Percentiles rank a stretch among this genome's conserved stretches.
These are phyloP conservation scores for Globisporangium camurandrum DNA, from an alignment of 352 stramenopile species.

Conservation along the genomic window DNA sequence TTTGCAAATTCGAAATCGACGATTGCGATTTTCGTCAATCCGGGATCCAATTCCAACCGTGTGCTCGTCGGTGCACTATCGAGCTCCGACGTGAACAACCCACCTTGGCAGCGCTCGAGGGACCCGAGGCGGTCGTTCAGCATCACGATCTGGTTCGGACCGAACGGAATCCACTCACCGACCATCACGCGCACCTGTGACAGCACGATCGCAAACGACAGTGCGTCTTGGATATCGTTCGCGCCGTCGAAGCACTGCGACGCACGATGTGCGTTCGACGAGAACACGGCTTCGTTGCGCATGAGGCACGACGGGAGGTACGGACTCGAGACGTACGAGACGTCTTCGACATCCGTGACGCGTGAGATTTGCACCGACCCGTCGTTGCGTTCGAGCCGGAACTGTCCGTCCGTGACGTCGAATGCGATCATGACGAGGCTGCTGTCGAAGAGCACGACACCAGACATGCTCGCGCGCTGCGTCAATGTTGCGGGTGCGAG, in stretches of 20 bases:
- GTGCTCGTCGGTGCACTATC: conserved; percentile 82
- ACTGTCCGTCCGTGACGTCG: conserved; percentile 81
- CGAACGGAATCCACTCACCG: conserved; percentile 97
- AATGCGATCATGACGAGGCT: conserved; percentile 90
- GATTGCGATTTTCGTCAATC: conserved; percentile 95
- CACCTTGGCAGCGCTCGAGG: conserved; percentile 93
- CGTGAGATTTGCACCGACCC: conserved; percentile 88
- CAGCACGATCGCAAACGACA: conserved; percentile 94
- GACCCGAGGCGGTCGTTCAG: conserved; percentile 96
- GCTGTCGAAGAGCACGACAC: conserved; percentile 88
- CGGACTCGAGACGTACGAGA: conserved; percentile 96
- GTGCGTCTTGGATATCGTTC: conserved; percentile 88
- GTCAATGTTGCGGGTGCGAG: conserved; percentile 17
- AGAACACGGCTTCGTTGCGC: conserved; percentile 89
- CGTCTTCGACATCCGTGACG: conserved; percentile 95
- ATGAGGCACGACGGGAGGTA: conserved; percentile 95
- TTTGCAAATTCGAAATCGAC: conserved; percentile 97
- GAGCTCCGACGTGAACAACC: conserved; percentile 94
- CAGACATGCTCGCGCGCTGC: conserved; percentile 50
- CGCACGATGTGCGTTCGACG: conserved; percentile 90
- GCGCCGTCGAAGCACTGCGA: conserved; percentile 80
- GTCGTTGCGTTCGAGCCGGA: conserved; percentile 79
- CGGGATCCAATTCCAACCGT: conserved; percentile 71
- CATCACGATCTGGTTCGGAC: conserved; percentile 96
- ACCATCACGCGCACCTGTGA: conserved; percentile 96